A percentile compares a stretch with the other conserved stretches of the same genome.
Conservation (phyloP, 2,329 filamentous ascomycete species). For the Tolypocladium inflatum region DNA sequence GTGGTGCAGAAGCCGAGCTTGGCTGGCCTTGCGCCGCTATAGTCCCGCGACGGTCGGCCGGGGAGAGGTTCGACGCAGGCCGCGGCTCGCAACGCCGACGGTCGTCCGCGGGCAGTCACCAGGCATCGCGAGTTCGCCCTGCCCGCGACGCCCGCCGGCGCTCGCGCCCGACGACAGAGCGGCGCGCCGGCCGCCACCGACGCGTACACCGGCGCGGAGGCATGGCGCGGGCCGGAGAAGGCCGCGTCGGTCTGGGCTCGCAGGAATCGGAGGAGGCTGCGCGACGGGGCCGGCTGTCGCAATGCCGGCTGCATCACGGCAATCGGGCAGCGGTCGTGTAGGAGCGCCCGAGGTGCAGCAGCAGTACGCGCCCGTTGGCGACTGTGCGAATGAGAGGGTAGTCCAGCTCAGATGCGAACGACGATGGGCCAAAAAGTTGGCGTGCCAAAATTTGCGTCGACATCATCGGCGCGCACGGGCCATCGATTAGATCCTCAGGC, state of each 20-base stretch:
- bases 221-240: slow-evolving; percentile 33
- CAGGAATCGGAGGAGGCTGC: slow-evolving; percentile 60
- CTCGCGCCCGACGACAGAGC: slow-evolving; percentile 11
- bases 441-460: background rate
- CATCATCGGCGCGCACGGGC: background rate
- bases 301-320: slow-evolving; percentile 34
- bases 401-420: background rate
- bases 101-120: background rate
- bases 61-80: background rate
- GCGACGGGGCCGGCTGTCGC: slow-evolving; percentile 39
- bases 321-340: slow-evolving; percentile 4
- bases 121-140: background rate
- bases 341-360: slow-evolving; percentile 2
- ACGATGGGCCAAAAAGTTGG: background rate
- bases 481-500: background rate
- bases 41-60: background rate
- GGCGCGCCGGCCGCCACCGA: slow-evolving; percentile 5
- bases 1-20: slow-evolving; percentile 17
- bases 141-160: background rate
- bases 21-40: background rate
- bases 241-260: slow-evolving; percentile 57
- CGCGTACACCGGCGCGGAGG: background rate
- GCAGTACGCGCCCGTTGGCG: slow-evolving; percentile 4
- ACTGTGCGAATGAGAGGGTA: background rate
- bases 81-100: background rate